Conservation (phyloP, 345 rosid species). For the Eucalyptus pauciflora region DNA sequence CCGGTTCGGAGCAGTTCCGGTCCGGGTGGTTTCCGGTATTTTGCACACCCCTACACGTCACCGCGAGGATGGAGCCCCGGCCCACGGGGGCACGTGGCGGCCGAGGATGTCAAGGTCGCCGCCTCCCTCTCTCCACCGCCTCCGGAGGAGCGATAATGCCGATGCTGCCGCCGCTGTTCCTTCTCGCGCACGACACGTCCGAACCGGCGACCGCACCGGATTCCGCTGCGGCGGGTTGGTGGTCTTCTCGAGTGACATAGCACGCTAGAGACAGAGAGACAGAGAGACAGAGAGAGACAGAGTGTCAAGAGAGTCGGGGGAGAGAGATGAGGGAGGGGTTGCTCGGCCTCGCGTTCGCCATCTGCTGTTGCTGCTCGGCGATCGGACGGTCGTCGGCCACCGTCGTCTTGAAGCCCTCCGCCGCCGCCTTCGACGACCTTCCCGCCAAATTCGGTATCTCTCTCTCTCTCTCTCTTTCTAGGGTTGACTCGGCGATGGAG, state of each 20-base stretch:
- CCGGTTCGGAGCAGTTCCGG: no score
- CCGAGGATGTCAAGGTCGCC: neutral
- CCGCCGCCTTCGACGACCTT: slow-evolving; percentile 43
- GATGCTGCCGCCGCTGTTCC: neutral
- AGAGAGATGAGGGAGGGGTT: neutral
- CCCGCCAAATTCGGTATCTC: slow-evolving; percentile 67
- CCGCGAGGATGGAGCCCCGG: neutral
- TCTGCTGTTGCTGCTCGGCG: neutral
- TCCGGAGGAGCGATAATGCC: neutral
- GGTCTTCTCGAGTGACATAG: neutral
- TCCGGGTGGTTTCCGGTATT: no score
- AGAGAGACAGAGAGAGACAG: neutral
- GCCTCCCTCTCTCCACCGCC: neutral
- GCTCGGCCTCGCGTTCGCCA: neutral
- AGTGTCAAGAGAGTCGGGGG: neutral
- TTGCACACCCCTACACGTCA: neutral
- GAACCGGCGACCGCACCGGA: neutral
- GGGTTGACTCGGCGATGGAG: neutral
- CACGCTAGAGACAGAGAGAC: neutral
- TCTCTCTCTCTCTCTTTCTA: neutral
- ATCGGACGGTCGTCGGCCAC: slow-evolving; percentile 18
- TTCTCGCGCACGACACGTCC: neutral
- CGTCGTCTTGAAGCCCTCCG: slow-evolving; percentile 37
- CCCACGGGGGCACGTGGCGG: neutral
- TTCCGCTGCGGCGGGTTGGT: neutral